Evolutionary conservation across 1,139 yeast genomes (phyloP), one percentile per base, ranked within the genome.

Genomic region (Pichia sorboxylosa): DNA sequence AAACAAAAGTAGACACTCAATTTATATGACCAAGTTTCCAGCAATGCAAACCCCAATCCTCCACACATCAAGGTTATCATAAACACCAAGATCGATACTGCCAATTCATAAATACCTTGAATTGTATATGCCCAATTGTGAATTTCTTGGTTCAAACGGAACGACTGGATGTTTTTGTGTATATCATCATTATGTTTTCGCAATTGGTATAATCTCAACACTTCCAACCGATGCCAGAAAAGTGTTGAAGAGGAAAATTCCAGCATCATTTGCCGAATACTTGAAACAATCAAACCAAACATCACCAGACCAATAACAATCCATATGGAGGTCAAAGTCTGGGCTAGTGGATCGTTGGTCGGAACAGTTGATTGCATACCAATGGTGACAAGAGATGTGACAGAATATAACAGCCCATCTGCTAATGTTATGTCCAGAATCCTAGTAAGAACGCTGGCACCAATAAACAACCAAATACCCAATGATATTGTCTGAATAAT

Each of bases 281-380:
- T 73, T 1, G 82, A 69, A 25, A 82, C 63, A 13, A 82, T 69
- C 33, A 84, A 60, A 42, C 93, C 94, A 51, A 83, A 63, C 22
- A 77, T 58, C 17, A 83, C 55, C 13, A 83, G 72, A 1, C 94
- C 94, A 7, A 70, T 57, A 20, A 81, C 53, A 3, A 90, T 70
- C 53, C 73, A 80, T 2, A 78, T 55, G 33, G 83, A 58, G 1
- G 67, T 63, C 41, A 80, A 55, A 0, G 75, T 76, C 46, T 71
- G 68, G 0, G 78, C 65, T 2, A 63, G 57, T 1, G 65, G 53
- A 0, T 42, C 24, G 17, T 21, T 16, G 3, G 11, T 15, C 0
- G 94, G 87, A 0, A 64, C 58, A 23, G 77, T 63, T 46, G 80
- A 92, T 22, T 94, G 94, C 15, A 78, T 60, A 0, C 95, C 95